Base-by-base conservation (phyloP, 371 early-diverging fungal species). In the Apophysomyces trapeziformis region DNA sequence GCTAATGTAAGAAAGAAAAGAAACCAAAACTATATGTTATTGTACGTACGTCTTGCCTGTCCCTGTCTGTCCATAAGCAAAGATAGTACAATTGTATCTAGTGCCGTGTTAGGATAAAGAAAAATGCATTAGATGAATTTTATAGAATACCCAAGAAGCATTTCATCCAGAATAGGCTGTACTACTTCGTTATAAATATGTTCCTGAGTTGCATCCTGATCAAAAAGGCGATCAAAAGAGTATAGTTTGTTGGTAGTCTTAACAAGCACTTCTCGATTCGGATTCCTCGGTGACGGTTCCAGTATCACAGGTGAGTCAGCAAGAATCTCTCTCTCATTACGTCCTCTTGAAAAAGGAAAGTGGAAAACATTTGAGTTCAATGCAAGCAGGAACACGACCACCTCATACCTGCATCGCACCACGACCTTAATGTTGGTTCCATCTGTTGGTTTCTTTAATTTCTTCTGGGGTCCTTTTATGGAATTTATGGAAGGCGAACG, bases 1-100 rank as follows among this genome's bases (percentile, higher is more conserved):
- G n/a, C 4, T 6, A 12, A 21, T n/a, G 50, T 35, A 50, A 63
- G 26, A 26, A 26, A 26, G 38, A 47, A 8, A 21, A 44, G 11
- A 35, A 7, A 8, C n/a, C 0, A 21, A 32, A 26, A 26, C 2
- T 3, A 26, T 26, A 26, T 26, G 21, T 9, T 7, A 50, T 5
- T n/a, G 5, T 21, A 58, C 66, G 65, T 58, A 84, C 63, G 95
- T 94, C 68, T 94, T 94, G 54, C 98, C 98, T 0, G 96, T 94
- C 38, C 96, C 96, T 1, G 96, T 97, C 76, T 96, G 92, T 4
- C 94, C 98, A 72, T 97, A 99, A 3, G 97, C 97, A 76, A 99
- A 95, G 32, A 98, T 91, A 32, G 97, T 97, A 75, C 98, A 96
- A 77, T 96, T 98, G 78, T 91, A 97, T 6, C 98, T 86, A 47